A percentile compares a stretch with the other conserved stretches of the same genome.
phyloP scores from a whole-genome alignment of 75 land plant genomes.

The Chamaecyparis obtusa region DNA sequence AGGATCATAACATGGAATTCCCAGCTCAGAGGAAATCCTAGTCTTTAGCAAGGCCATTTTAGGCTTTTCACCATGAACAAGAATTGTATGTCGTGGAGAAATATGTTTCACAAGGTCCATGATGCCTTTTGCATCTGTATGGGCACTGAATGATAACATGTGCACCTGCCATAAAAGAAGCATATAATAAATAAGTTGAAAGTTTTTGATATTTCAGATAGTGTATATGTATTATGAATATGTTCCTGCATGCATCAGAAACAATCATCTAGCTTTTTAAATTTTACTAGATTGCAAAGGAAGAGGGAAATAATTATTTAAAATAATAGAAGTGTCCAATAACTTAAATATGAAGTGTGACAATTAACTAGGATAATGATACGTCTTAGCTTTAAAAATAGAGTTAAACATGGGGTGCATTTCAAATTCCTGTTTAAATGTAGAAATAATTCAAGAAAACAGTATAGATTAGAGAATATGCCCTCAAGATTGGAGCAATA shows the following conservation, averaged over 20 bases:
- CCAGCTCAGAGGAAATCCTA: constrained; percentile 69
- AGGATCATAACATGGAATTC: constrained; percentile 75
- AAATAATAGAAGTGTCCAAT: not conserved
- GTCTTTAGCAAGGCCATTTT: constrained; percentile 80
- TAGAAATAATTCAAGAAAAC: not conserved
- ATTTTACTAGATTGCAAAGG: not conserved
- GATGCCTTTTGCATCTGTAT: constrained; percentile 96
- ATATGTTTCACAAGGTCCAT: constrained; percentile 91
- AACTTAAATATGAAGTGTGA: not conserved
- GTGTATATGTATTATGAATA: not conserved
- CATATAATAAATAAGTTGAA: not conserved
- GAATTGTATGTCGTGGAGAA: constrained; percentile 79
- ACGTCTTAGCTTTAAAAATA: not conserved
- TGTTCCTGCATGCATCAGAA: not conserved
- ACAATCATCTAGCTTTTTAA: not conserved
- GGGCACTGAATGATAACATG: constrained; percentile 89
- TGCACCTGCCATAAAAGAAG: constrained; percentile 63
- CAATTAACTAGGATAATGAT: not conserved
- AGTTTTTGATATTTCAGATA: not conserved
- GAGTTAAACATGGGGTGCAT: not conserved
- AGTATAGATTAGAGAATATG: constrained; percentile 1
- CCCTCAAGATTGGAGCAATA: not conserved
- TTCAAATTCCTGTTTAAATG: not conserved
- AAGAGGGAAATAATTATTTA: not conserved
- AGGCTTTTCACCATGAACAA: constrained; percentile 98